Percentiles rank a stretch among this genome's conserved stretches.
phyloP scores from a whole-genome alignment of 139 green algal genomes.

The Chlamydomonas urium region DNA sequence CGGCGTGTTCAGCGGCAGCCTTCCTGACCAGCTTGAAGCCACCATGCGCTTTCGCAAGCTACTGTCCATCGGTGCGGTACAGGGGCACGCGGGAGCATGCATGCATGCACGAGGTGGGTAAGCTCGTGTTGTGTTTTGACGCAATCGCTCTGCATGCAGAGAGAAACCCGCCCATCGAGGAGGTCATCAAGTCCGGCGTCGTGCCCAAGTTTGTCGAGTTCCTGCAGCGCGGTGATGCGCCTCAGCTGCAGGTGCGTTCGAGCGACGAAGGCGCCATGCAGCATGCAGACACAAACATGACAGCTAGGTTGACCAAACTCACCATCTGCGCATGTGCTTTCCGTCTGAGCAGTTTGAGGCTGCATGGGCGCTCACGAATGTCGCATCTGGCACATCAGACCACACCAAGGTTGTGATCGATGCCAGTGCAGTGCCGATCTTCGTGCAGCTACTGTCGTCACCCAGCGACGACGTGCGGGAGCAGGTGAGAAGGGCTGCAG shows the following conservation, averaged over 20 bases:
- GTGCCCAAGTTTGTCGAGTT: slow-evolving; percentile 97
- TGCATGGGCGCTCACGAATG: slow-evolving; percentile 98
- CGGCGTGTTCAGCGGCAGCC: slow-evolving; percentile 76
- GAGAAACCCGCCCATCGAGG: slow-evolving; percentile 95
- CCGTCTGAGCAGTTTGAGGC: slow-evolving; percentile 94
- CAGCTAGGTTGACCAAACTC: too few relatives aligned
- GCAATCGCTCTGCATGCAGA: too few relatives aligned
- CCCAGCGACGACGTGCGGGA: slow-evolving; percentile 94
- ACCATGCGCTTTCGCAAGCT: slow-evolving; percentile 98
- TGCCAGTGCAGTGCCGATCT: slow-evolving; percentile 92
- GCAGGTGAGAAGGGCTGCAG: too few relatives aligned
- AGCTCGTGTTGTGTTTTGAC: too few relatives aligned
- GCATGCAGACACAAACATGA: too few relatives aligned
- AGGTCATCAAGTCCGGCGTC: slow-evolving; percentile 94
- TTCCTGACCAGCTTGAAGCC: slow-evolving; percentile 88
- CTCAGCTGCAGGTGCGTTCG: slow-evolving; percentile 53
- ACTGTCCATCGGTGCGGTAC: slow-evolving; percentile 91
- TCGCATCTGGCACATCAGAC: slow-evolving; percentile 93
- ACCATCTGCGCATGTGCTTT: too few relatives aligned
- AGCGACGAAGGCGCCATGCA: too few relatives aligned
- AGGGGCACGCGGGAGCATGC: too few relatives aligned
- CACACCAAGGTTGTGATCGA: slow-evolving; percentile 98
- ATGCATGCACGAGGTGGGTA: too few relatives aligned
- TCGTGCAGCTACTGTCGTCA: slow-evolving; percentile 90
- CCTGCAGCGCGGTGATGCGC: slow-evolving; percentile 76